Evolutionary conservation across 495 filamentous ascomycete genomes (phyloP).

Genomic region (Penicillium herquei): DNA sequence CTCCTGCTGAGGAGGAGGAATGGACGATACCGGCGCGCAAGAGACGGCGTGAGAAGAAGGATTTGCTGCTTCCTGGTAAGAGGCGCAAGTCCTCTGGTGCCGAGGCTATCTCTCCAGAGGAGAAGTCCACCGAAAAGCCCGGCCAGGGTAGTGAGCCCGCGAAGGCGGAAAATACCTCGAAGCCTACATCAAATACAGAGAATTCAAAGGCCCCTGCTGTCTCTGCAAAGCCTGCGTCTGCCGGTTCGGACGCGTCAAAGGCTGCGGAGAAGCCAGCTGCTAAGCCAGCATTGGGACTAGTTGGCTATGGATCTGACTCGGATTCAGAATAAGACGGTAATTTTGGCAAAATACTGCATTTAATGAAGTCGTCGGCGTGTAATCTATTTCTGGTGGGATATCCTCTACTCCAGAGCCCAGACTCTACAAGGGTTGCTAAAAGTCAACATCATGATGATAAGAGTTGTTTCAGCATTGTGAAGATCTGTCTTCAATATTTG

Average conservation of each 20-base stretch:
- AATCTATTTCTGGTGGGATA: no score
- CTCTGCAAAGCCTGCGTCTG: constrained; percentile 1
- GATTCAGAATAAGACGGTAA: constrained; percentile 30
- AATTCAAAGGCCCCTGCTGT: not conserved
- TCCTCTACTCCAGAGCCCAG: no score
- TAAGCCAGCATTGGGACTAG: constrained; percentile 26
- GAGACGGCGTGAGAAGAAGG: constrained; percentile 58
- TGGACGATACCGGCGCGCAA: constrained; percentile 58
- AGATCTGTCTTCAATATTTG: no score
- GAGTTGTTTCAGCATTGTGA: no score
- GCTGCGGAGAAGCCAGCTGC: not conserved
- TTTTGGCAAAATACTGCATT: no score
- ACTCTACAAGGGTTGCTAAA: no score
- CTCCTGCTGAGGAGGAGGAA: constrained; percentile 44
- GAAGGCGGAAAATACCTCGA: not conserved
- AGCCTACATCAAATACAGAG: not conserved
- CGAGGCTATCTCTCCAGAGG: constrained; percentile 9
- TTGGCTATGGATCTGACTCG: constrained; percentile 42
- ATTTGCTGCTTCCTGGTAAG: constrained; percentile 56
- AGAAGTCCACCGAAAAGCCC: not conserved
- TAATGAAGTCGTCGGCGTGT: no score
- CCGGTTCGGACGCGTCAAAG: not conserved
- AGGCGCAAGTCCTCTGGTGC: constrained; percentile 47
- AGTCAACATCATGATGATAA: no score
- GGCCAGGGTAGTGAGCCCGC: not conserved